Conservation (phyloP, 148 eudicot species). For the Rhododendron henanense region DNA sequence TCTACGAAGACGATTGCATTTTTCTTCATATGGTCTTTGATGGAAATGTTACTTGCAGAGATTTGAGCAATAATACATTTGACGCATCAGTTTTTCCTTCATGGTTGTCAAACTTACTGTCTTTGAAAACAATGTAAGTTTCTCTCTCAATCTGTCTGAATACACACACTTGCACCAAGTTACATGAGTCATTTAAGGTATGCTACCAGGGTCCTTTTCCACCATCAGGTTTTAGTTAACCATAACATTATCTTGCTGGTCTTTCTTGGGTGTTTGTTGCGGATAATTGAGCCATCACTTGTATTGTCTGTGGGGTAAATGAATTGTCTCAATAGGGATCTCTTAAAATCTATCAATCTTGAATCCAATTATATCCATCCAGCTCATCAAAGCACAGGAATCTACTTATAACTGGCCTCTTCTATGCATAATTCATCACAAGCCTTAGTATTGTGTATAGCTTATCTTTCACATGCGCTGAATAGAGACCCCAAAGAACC, state of each 20-base stretch:
- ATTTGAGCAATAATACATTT: constrained; percentile 55
- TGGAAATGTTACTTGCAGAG: constrained; percentile 35
- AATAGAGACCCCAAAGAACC: background rate
- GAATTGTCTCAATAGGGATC: background rate
- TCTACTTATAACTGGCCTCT: background rate
- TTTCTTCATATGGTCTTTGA: background rate
- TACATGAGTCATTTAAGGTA: too few relatives aligned
- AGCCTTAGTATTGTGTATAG: background rate
- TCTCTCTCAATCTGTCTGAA: constrained; percentile 12
- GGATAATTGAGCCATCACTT: background rate
- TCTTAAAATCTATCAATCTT: background rate
- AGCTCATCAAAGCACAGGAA: background rate
- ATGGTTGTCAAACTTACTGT: constrained; percentile 40
- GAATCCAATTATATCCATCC: background rate
- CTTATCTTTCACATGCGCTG: background rate
- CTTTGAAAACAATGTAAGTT: constrained; percentile 54
- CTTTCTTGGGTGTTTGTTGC: background rate
- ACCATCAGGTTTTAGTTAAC: background rate
- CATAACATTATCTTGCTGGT: background rate
- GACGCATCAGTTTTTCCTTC: constrained; percentile 32
- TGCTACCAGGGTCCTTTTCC: too few relatives aligned
- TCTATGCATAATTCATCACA: background rate
- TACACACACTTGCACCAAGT: too few relatives aligned
- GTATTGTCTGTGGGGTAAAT: background rate
- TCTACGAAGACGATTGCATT: background rate